Evolutionary conservation across 129 eudicot species (phyloP), one percentile per base, ranked within the genome.

Genomic region (Chrysanthemum makinoi): DNA sequence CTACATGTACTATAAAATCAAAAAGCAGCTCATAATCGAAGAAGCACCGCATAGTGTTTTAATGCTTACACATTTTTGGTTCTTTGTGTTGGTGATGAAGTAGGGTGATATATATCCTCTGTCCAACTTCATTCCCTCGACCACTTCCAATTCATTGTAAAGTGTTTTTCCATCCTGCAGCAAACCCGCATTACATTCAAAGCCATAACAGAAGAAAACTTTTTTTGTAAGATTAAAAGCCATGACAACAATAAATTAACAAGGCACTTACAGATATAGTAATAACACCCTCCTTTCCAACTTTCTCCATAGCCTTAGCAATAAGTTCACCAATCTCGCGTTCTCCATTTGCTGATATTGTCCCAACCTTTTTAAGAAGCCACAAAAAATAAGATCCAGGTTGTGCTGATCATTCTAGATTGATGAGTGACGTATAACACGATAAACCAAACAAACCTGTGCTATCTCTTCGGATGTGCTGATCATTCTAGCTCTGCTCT

Each of bases 381-480:
- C 48, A 24, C 2, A 24, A 24, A 24, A 24, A 24, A 24, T 24
- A 24, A 1, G 28, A 24, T 24, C 28, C 28, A 24, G 28, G 28
- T 24, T 24, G 2, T 24, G 28, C 28, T 1, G 28, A 24, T 0
- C 28, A 24, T 24, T 55, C 22, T 0, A 30, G 43, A 16, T 12
- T 19, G n/a, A n/a, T 60, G 8, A 46, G 30, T 12, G 5, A 16
- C 15, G 6, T n/a, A 61, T 4, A 13, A 30, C 30, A 15, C 33
- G 71, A 15, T 19, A 55, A 51, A 48, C 19, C 12, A 58, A 62
- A 47, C 70, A 57, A 72, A 86, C 90, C 87, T 86, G 91, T 6
- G 86, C 88, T 6, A 86, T 86, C 78, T 86, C 91, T 77, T 83
- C 91, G 3, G 88, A 83, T 62, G 91, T 86, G 62, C 91, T 86